Base-by-base conservation (phyloP, 2,329 filamentous ascomycete genomes). In the Aspergillus awamori region DNA sequence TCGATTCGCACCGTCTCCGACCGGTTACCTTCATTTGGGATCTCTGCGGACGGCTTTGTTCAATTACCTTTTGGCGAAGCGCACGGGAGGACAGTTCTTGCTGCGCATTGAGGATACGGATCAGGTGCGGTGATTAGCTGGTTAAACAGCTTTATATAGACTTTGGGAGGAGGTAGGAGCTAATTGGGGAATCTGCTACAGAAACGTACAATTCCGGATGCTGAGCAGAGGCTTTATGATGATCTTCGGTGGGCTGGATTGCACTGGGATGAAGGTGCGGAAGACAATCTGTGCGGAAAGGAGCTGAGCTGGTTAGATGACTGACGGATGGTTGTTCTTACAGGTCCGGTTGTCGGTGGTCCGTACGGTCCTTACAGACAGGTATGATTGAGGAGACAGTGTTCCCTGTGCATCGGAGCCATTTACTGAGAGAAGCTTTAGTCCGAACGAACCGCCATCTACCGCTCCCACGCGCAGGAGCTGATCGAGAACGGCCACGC, bases 81-180 rank as follows among this genome's bases (percentile, higher is more conserved):
- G 89, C 2, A 97, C 95, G 0, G 89, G 90, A 4, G 95, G 95
- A 6, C 90, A 96, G 74, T 99, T 99, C 70, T 79, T 99, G 10
- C 80, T 99, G 53, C 87, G 95, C 8, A 88, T 99, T 65, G 95
- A 99, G 80, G 95, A 99, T 75, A 99, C 95, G 4, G 95, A 98
- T 77, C 91, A 92, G 83, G 91, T 93, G 77, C 67, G 83, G 53
- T 28, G 33, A 43, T 54, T 75, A 17, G 39, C 15, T 20, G 17
- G 26, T 11, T 38, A 13, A 26, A 30, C 22, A 13, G 17, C 38
- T 13, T 17, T 8, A 4, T 30, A 36, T 4, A 49, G 11, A 38
- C 30, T 22, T 24, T 11, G 10, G 20, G 8, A 24, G 41, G 41
- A 24, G 8, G 20, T 45, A 38, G 43, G 43, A 7, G 56, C 59